Evolutionary conservation across 2,329 filamentous ascomycete species (phyloP).

Genomic region (Grosmannia serpens): DNA sequence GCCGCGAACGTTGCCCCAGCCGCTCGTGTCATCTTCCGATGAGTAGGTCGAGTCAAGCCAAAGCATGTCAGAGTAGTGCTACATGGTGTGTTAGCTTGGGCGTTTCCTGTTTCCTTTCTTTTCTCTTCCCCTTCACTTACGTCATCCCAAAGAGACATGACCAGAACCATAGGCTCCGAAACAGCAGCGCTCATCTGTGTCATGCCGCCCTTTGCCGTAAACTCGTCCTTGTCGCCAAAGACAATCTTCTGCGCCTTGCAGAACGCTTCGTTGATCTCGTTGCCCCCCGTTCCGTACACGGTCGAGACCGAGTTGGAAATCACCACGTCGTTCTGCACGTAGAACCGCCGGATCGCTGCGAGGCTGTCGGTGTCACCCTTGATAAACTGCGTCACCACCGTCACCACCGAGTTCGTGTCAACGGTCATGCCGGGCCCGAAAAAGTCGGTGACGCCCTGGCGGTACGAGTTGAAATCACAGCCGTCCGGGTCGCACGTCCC

Average conservation of each 20-base stretch:
- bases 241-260: slow-evolving; percentile 41
- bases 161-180: slow-evolving; percentile 46
- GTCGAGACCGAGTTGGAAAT: slow-evolving; percentile 34
- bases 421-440: slow-evolving; percentile 41
- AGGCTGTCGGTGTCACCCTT: slow-evolving; percentile 32
- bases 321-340: slow-evolving; percentile 45
- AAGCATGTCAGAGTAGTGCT: slow-evolving; percentile 47
- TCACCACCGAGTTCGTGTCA: slow-evolving; percentile 45
- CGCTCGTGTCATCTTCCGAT: slow-evolving; percentile 21
- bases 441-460: slow-evolving; percentile 47
- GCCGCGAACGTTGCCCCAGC: slow-evolving; percentile 31
- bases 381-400: slow-evolving; percentile 51
- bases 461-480: slow-evolving; percentile 56
- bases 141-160: slow-evolving; percentile 51
- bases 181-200: slow-evolving; percentile 41
- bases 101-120: background rate
- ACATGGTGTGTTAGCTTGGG: background rate
- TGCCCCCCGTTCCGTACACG: slow-evolving; percentile 18
- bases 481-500: slow-evolving; percentile 53
- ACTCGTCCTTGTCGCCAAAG: slow-evolving; percentile 40
- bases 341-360: slow-evolving; percentile 46
- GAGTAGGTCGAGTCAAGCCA: slow-evolving; percentile 51
- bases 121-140: slow-evolving; percentile 10
- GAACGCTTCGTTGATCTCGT: slow-evolving; percentile 38
- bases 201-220: slow-evolving; percentile 40